Percentiles rank a stretch among this genome's conserved stretches.
phyloP scores from a whole-genome alignment of 176 grass and related monocot genomes.

The Aegilops tauschii region DNA sequence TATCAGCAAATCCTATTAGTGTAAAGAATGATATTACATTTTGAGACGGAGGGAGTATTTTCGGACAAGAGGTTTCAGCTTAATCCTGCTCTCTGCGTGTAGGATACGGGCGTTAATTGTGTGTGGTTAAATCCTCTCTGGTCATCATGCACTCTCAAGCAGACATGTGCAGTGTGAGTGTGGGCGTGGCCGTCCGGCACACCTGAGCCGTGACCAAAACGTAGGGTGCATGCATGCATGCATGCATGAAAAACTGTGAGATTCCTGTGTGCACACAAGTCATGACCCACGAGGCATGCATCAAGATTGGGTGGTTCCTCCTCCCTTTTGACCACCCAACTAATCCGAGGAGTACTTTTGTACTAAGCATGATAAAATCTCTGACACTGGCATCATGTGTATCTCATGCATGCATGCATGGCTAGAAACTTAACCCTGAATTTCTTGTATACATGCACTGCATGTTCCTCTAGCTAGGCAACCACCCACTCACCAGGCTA shows the following conservation, averaged over 20 bases:
- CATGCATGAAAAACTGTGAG: conserved; percentile 4
- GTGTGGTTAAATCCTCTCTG: not conserved
- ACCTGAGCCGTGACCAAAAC: conserved; percentile 31
- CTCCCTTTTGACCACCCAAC: conserved; percentile 33
- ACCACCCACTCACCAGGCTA: not conserved
- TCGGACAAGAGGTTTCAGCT: not conserved
- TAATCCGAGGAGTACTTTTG: not conserved
- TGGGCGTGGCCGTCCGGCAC: not conserved
- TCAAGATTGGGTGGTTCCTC: conserved; percentile 13
- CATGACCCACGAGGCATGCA: conserved; percentile 15
- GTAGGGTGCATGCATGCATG: not conserved
- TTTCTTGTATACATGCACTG: not conserved
- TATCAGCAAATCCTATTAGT: too few relatives aligned
- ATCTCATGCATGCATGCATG: conserved; percentile 5
- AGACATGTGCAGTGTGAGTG: not conserved
- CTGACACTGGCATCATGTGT: not conserved
- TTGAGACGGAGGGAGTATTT: too few relatives aligned
- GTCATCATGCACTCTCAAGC: not conserved
- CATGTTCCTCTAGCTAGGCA: conserved; percentile 7
- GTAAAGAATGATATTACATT: too few relatives aligned
- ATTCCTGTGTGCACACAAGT: conserved; percentile 27
- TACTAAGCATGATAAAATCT: conserved; percentile 3
- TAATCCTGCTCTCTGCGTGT: not conserved
- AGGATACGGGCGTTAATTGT: not conserved
- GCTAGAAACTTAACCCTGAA: too few relatives aligned